phyloP scores from a whole-genome alignment of 1,284 basidiomycete species.

The Athelia psychrophila region DNA sequence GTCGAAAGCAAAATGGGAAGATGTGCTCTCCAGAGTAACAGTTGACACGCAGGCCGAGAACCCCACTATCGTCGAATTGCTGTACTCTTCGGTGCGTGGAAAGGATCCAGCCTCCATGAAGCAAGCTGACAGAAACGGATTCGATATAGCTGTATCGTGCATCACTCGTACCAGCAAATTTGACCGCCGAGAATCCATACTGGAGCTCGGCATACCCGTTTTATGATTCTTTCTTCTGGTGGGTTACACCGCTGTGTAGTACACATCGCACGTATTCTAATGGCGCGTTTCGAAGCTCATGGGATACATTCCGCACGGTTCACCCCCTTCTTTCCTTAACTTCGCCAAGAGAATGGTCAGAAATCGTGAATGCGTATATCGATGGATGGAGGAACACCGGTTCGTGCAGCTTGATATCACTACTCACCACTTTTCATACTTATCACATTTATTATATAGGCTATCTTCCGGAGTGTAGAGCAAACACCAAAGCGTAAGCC shows the following conservation, averaged over 20 bases:
- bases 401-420: too few species aligned
- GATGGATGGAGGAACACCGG: too few species aligned
- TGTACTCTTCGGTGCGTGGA: constrained; percentile 41
- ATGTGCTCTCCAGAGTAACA: constrained; percentile 34
- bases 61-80: constrained; percentile 37
- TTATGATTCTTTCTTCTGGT: too few species aligned
- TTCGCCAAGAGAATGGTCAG: too few species aligned
- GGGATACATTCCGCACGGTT: too few species aligned
- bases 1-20: constrained; percentile 39
- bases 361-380: too few species aligned
- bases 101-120: background rate
- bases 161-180: constrained; percentile 48
- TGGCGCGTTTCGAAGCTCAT: too few species aligned
- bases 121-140: background rate
- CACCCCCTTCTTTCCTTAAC: too few species aligned
- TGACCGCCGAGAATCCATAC: constrained; percentile 47
- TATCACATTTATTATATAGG: too few species aligned
- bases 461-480: constrained; percentile 45
- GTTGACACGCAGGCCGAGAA: constrained; percentile 36
- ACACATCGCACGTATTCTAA: too few species aligned
- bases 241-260: too few species aligned
- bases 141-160: constrained; percentile 43
- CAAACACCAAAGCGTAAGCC: constrained; percentile 45
- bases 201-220: constrained; percentile 42
- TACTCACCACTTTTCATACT: too few species aligned